Conservation (phyloP, 257 asterid genomes). For the Nicotiana attenuata region DNA sequence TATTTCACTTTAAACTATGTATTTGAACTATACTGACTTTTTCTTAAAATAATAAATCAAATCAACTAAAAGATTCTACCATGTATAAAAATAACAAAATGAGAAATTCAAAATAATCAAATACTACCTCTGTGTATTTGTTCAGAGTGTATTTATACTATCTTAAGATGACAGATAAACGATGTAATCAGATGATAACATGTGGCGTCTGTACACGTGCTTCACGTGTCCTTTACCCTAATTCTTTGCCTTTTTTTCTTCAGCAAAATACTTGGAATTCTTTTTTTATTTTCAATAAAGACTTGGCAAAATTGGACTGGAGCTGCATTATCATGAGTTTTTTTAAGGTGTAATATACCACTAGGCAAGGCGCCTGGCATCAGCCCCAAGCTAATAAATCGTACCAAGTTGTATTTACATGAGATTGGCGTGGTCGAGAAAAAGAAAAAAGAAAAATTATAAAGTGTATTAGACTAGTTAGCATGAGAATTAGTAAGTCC, state of each 20-base stretch:
- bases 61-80: neutral
- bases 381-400: too few relatives aligned
- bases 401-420: too few relatives aligned
- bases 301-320: neutral
- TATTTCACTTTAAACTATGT: too few relatives aligned
- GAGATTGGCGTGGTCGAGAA: too few relatives aligned
- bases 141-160: neutral
- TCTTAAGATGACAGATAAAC: neutral
- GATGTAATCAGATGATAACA: neutral
- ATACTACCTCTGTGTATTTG: neutral
- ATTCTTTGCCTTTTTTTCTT: neutral
- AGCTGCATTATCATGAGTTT: neutral
- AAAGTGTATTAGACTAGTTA: too few relatives aligned
- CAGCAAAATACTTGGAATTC: neutral
- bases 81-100: neutral
- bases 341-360: too few relatives aligned
- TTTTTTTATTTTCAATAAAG: neutral
- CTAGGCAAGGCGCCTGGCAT: too few relatives aligned
- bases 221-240: neutral
- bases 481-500: too few relatives aligned
- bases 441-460: too few relatives aligned
- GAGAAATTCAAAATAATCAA: neutral
- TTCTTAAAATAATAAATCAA: too few relatives aligned
- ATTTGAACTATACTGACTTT: too few relatives aligned
- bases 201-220: neutral